Evolutionary conservation across 2,329 filamentous ascomycete species (phyloP), one percentile per base, ranked within the genome.

Genomic region (Calonectria crousiana): DNA sequence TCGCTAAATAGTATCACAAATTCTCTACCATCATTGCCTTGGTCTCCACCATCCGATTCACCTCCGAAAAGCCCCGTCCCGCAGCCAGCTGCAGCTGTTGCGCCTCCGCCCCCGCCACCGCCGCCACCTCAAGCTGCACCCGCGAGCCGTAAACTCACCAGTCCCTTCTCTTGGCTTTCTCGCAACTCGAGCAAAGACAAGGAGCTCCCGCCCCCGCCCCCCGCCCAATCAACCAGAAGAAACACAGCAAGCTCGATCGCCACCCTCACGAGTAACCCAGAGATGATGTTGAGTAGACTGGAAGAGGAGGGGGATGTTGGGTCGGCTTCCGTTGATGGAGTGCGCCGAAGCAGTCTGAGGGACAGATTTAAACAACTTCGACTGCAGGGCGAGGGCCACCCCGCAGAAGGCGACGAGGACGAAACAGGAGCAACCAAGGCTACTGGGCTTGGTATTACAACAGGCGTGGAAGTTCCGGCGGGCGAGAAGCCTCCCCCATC

Each of bases 111-210:
- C n/a, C 82, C 82, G 32, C 79, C 79, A 41, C 78, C 77, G 30
- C 49, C 83, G 65, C 78, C 84, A 5, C 71, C 78, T 23, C 78
- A 78, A 32, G 74, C 82, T 28, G 78, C 82, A 26, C 85, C 88
- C 2, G 85, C 87, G 16, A 78, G 90, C 74, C 89, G 95, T 81
- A 98, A 97, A 84, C 90, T 97, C 70, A 96, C 95, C 11, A 95
- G 95, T 78, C 95, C 94, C n/a, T 97, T 98, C 80, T 92, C 95
- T 49, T 96, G 95, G 93, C 89, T 97, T 49, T 95, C 95, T 38
- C 89, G 95, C 78, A 93, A 89, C 83, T 91, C 92, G 14, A 87
- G 86, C 67, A 92, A 92, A 80, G 87, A 89, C 5, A 89, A 90
- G 76, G 88, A 91, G 11, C 80, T 82, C 26, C 83, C 87, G 52